These are phyloP conservation scores for Hypoxylon rickii DNA, from an alignment of 495 filamentous ascomycete genomes.

Conservation along the genomic window DNA sequence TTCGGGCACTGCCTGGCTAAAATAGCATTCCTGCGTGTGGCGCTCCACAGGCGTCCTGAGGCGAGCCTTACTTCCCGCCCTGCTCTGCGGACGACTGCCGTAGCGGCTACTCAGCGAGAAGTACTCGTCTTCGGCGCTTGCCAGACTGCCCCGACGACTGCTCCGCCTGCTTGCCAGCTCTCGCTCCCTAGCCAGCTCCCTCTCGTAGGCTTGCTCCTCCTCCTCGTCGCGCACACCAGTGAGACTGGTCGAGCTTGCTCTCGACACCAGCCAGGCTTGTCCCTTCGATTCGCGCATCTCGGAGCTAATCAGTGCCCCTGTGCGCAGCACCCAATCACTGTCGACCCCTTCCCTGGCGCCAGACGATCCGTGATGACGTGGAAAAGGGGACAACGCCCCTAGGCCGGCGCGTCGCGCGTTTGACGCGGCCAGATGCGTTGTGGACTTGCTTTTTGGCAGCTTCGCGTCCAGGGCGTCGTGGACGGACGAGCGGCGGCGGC, in stretches of 20 bases:
- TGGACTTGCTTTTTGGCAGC: constrained; percentile 51
- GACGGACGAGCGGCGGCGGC: constrained; percentile 38
- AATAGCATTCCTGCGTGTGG: constrained; percentile 52
- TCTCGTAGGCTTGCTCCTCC: constrained; percentile 50
- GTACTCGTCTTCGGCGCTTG: constrained; percentile 42
- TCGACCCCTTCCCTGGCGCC: constrained; percentile 45
- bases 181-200: constrained; percentile 47
- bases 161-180: constrained; percentile 40
- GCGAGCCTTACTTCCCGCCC: constrained; percentile 48
- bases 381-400: constrained; percentile 23
- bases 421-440: constrained; percentile 45
- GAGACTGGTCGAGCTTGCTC: constrained; percentile 72
- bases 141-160: constrained; percentile 42
- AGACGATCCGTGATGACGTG: constrained; percentile 26
- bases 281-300: constrained; percentile 77
- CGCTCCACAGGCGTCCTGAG: constrained; percentile 42
- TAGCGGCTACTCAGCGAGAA: constrained; percentile 48
- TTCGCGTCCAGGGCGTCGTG: constrained; percentile 33
- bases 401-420: constrained; percentile 22
- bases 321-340: constrained; percentile 75
- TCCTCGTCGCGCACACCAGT: constrained; percentile 55
- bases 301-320: constrained; percentile 71
- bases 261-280: constrained; percentile 75
- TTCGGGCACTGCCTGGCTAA: constrained; percentile 39
- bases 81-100: constrained; percentile 51